A percentile compares a stretch with the other conserved stretches of the same genome.
Conservation (phyloP, 2,329 filamentous ascomycete species). For the Beauveria sp. region DNA sequence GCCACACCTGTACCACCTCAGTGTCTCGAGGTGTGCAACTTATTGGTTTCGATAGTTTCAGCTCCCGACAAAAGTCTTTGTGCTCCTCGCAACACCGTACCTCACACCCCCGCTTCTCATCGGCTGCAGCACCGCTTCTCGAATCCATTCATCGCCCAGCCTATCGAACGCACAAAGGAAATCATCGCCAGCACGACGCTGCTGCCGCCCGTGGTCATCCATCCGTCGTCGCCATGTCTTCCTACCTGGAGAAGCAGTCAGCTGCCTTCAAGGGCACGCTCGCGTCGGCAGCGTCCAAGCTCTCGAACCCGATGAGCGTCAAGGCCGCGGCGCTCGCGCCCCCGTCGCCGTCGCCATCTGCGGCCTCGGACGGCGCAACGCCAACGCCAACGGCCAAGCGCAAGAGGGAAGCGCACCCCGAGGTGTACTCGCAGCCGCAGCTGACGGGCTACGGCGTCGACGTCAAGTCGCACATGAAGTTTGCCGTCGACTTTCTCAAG, state of each 20-base stretch:
- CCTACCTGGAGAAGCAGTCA: constrained; percentile 57
- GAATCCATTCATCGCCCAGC: background rate
- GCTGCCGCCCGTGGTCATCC: background rate
- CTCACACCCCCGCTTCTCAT: background rate
- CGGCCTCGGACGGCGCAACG: constrained; percentile 51
- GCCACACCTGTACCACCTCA: background rate
- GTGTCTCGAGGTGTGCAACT: background rate
- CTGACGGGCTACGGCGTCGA: constrained; percentile 70
- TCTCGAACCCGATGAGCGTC: constrained; percentile 45
- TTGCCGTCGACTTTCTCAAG: constrained; percentile 76
- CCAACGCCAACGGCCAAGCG: constrained; percentile 58
- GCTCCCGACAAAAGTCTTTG: background rate
- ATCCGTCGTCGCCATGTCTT: constrained; percentile 42
- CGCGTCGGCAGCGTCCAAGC: constrained; percentile 54
- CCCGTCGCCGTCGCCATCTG: constrained; percentile 55
- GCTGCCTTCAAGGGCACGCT: constrained; percentile 55
- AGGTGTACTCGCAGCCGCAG: constrained; percentile 68
- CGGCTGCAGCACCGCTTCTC: background rate
- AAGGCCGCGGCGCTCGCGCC: constrained; percentile 41
- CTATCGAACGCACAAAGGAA: background rate
- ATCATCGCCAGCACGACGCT: background rate
- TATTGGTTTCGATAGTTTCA: background rate
- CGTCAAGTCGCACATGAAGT: constrained; percentile 80
- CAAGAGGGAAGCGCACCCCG: constrained; percentile 47
- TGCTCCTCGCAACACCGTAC: background rate